These are phyloP conservation scores for Xylaria sp. DNA, from an alignment of 2,329 filamentous ascomycete species.

Conservation along the genomic window DNA sequence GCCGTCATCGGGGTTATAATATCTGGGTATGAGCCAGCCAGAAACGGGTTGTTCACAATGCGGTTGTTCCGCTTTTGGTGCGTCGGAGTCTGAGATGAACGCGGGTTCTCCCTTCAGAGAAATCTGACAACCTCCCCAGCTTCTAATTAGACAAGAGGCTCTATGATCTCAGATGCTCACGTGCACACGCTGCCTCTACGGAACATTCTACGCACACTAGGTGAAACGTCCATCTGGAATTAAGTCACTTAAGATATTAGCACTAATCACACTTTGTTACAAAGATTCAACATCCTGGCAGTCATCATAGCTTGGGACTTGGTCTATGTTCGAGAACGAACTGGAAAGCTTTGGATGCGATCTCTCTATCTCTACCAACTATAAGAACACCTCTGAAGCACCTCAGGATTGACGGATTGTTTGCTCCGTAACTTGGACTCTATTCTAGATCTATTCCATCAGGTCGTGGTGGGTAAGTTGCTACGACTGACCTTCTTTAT, in stretches of 20 bases:
- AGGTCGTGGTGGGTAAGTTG: neutral
- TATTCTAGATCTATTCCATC: neutral
- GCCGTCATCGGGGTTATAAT: neutral
- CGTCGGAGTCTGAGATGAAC: too few relatives aligned
- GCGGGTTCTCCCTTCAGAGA: too few relatives aligned
- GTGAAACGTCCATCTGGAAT: too few relatives aligned
- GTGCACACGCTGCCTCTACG: neutral
- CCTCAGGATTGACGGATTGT: neutral
- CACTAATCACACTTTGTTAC: neutral
- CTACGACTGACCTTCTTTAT: conserved; percentile 6
- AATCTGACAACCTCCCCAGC: too few relatives aligned
- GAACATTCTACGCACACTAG: too few relatives aligned
- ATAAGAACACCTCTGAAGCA: neutral
- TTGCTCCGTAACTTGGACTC: neutral
- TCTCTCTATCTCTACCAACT: neutral
- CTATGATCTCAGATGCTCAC: neutral
- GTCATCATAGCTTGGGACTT: too few relatives aligned
- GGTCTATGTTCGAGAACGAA: too few relatives aligned
- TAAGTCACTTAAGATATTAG: neutral
- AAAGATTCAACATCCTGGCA: neutral
- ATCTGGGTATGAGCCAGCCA: neutral
- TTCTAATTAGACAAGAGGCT: neutral
- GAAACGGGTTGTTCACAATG: too few relatives aligned
- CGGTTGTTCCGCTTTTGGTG: too few relatives aligned
- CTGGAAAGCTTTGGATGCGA: neutral